Percentiles rank a stretch among this genome's conserved stretches.
Evolutionary conservation across 371 early-diverging fungal genomes (phyloP).

Genomic region (Mucor lusitanicus): DNA sequence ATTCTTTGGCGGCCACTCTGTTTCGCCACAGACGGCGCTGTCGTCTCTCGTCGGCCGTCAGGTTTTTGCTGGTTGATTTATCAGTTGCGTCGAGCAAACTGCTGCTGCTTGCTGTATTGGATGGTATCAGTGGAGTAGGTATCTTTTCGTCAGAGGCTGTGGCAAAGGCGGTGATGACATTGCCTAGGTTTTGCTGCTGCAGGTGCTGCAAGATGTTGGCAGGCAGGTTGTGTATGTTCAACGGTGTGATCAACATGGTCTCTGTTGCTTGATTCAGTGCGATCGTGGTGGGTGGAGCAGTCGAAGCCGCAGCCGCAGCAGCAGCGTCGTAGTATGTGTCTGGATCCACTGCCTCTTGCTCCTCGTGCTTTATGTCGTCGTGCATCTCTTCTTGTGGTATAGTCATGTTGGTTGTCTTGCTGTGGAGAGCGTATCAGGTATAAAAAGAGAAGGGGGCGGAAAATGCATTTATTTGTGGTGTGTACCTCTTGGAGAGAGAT

Average conservation of each 20-base stretch:
- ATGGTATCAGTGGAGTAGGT: neutral
- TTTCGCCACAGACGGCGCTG: slow-evolving; percentile 75
- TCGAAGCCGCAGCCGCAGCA: neutral
- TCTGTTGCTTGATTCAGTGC: neutral
- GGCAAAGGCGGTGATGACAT: slow-evolving; percentile 3
- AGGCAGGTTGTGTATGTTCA: neutral
- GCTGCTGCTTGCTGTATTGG: neutral
- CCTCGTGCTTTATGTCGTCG: neutral
- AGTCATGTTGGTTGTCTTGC: neutral
- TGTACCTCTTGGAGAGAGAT: neutral
- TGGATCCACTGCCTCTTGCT: neutral
- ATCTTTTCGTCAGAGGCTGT: neutral
- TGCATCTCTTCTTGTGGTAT: neutral
- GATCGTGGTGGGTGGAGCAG: neutral
- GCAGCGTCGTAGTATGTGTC: neutral
- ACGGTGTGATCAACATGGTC: neutral
- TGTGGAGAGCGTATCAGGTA: neutral
- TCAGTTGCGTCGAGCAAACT: neutral
- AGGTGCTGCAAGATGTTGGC: slow-evolving; percentile 1
- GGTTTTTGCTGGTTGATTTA: neutral
- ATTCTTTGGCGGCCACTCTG: slow-evolving; percentile 80
- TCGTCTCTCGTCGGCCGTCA: slow-evolving; percentile 66
- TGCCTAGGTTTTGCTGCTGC: slow-evolving; percentile 5
- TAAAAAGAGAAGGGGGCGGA: neutral
- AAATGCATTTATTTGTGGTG: neutral